Evolutionary conservation across 768 basidiomycete genomes (phyloP), one percentile per base, ranked within the genome.

Genomic region (Macrocybe gigantea): DNA sequence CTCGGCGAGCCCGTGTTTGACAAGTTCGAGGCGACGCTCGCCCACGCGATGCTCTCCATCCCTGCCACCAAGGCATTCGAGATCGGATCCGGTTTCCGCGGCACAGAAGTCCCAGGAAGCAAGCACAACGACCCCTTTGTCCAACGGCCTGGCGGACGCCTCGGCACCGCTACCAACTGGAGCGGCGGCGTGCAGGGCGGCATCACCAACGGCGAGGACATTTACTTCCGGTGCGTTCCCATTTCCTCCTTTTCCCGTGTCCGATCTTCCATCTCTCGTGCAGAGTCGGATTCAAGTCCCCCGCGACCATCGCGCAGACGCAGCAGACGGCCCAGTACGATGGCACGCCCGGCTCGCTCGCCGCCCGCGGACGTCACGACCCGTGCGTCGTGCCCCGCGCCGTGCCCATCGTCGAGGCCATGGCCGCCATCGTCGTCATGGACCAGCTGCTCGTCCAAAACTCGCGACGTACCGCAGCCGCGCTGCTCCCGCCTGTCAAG

Each of bases 31-130:
- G 96, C 96, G 13, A 80, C 80, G 53, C 83, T 99, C 51, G 95
- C 80, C 9, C 96, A 98, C 63, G 96, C 96, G 6, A 98, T 99
- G 95, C 79, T 99, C 45, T 96, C 93, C 47, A 96, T 99, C 60
- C 96, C 96, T 29, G 95, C 96, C 12, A 98, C 96, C 47, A 99
- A 99, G 62, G 93, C 83, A 5, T 98, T 99, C 65, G 96, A 99
- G 69, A 84, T 98, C 54, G 96, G 96, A 36, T 95, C 92, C 31
- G 96, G 96, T 22, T 96, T 99, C 78, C 77, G 81, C 54, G 96
- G 96, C 6, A 92, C 93, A 5, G 87, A 94, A 67, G 83, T 97
- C 39, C 88, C 91, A 5, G 96, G 96, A 34, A 88, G 84, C 66
- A 78, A 77, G 60, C 96, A 99, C 70, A 99, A 99, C 66, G 96